A percentile compares a stretch with the other conserved stretches of the same genome.
Conservation (phyloP, 2,329 filamentous ascomycete genomes). For the Penicillium sp. region DNA sequence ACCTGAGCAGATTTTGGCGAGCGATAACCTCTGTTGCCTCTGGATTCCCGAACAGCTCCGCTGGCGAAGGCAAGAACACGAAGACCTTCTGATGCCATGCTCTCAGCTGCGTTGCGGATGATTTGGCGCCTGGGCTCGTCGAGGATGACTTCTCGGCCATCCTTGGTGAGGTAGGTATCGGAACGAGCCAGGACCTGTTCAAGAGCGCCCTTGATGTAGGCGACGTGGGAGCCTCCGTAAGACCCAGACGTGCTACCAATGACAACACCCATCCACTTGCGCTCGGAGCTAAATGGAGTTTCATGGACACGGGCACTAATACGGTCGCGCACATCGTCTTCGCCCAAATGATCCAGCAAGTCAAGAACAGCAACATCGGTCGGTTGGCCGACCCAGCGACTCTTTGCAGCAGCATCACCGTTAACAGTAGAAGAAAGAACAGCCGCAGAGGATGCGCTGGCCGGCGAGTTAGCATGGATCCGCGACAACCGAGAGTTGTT, state of each 20-base stretch:
- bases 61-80: slow-evolving; percentile 93
- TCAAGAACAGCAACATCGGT: slow-evolving; percentile 98
- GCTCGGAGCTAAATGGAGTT: slow-evolving; percentile 92
- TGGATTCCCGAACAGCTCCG: slow-evolving; percentile 63
- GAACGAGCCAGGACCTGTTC: slow-evolving; percentile 85
- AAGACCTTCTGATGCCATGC: slow-evolving; percentile 85
- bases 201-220: slow-evolving; percentile 93
- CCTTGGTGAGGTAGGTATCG: slow-evolving; percentile 83
- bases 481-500: slow-evolving; percentile 87
- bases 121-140: slow-evolving; percentile 75
- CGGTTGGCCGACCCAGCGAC: slow-evolving; percentile 93
- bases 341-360: slow-evolving; percentile 83
- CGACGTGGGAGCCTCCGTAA: slow-evolving; percentile 69
- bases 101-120: slow-evolving; percentile 76
- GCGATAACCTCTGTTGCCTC: slow-evolving; percentile 47
- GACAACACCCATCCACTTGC: slow-evolving; percentile 99
- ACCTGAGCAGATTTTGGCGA: slow-evolving; percentile 44
- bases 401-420: slow-evolving; percentile 64
- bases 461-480: slow-evolving; percentile 67
- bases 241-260: slow-evolving; percentile 63
- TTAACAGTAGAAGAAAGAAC: slow-evolving; percentile 83
- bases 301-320: slow-evolving; percentile 81
- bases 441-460: slow-evolving; percentile 71
- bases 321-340: slow-evolving; percentile 86
- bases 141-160: slow-evolving; percentile 82